Evolutionary conservation across 805 yeast species (phyloP).

Genomic region (Kuraishia piskuri): DNA sequence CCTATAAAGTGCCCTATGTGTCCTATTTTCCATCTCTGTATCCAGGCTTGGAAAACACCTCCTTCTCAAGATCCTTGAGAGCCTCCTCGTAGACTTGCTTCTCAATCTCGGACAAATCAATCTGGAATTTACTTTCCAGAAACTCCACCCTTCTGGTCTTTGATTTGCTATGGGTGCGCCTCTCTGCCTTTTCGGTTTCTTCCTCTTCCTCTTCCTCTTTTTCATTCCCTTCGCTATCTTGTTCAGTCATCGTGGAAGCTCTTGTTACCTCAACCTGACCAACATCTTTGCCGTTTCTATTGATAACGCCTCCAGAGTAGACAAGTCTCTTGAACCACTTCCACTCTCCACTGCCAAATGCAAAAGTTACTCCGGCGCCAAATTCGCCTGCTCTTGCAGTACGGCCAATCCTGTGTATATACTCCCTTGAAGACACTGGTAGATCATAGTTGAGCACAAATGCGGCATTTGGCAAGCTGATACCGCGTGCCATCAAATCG

Average conservation of each 20-base stretch:
- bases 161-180: constrained; percentile 3
- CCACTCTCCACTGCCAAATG: constrained; percentile 73
- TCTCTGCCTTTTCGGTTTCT: constrained; percentile 3
- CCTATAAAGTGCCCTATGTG: too few relatives aligned
- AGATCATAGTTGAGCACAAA: constrained; percentile 85
- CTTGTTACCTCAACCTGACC: constrained; percentile 24
- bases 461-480: constrained; percentile 63
- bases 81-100: constrained; percentile 33
- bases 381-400: constrained; percentile 85
- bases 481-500: constrained; percentile 93
- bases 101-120: constrained; percentile 26
- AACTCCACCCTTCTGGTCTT: constrained; percentile 5
- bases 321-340: constrained; percentile 48
- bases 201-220: neutral
- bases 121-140: constrained; percentile 10
- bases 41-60: constrained; percentile 19
- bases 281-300: constrained; percentile 31
- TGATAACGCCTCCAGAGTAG: constrained; percentile 40
- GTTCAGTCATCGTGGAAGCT: constrained; percentile 2
- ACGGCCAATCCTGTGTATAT: constrained; percentile 94
- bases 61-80: constrained; percentile 33
- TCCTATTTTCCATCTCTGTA: too few relatives aligned
- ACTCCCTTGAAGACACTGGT: constrained; percentile 83
- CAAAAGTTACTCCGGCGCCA: constrained; percentile 70
- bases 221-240: neutral